phyloP scores from a whole-genome alignment of 345 rosid genomes.

The Eucalyptus melliodora region DNA sequence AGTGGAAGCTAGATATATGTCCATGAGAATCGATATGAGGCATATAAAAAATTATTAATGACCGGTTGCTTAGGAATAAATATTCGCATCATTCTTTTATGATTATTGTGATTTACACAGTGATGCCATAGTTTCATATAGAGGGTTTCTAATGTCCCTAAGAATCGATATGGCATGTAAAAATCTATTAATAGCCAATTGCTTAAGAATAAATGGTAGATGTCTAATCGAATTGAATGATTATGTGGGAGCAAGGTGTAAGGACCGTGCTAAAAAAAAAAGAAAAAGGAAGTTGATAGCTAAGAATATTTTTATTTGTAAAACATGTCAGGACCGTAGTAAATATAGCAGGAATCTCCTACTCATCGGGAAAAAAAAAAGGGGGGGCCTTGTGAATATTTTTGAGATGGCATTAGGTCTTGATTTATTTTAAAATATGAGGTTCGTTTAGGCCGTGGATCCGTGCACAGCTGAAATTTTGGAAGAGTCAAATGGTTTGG shows the following conservation, averaged over 20 bases:
- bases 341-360: neutral
- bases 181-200: neutral
- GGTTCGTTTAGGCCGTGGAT: neutral
- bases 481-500: neutral
- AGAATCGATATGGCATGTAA: neutral
- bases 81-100: neutral
- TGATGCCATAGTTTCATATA: neutral
- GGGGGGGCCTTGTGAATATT: neutral
- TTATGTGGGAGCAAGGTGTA: accelerated
- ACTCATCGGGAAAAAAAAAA: neutral
- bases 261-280: accelerated
- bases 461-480: neutral
- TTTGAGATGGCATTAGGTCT: neutral
- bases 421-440: neutral
- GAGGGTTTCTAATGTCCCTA: neutral
- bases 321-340: neutral
- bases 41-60: neutral
- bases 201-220: neutral
- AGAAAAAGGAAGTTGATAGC: neutral
- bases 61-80: neutral
- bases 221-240: neutral
- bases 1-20: neutral
- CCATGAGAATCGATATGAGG: neutral
- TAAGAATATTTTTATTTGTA: too few relatives aligned
- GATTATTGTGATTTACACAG: neutral